Conservation (phyloP, 2,329 filamentous ascomycete genomes). For the Orbilia oligospora region DNA sequence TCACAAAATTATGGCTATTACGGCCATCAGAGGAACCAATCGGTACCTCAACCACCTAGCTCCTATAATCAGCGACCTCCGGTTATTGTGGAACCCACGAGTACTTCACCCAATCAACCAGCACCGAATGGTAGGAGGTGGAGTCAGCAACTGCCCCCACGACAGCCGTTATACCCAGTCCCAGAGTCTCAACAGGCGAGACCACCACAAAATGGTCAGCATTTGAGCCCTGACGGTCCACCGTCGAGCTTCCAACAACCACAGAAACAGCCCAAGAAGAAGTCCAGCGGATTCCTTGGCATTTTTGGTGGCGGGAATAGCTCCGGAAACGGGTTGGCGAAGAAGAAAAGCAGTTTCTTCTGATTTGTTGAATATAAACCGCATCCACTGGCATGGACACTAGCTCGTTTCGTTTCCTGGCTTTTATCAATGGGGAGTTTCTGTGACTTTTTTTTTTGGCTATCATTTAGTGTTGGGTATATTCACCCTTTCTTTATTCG, state of each 20-base stretch:
- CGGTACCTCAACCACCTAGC: constrained; percentile 29
- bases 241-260: constrained; percentile 35
- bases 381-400: background rate
- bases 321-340: constrained; percentile 24
- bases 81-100: constrained; percentile 40
- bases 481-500: background rate
- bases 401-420: background rate
- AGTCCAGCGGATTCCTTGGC: constrained; percentile 46
- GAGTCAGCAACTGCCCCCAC: constrained; percentile 48
- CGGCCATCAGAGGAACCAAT: constrained; percentile 50
- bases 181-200: constrained; percentile 47
- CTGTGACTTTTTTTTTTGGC: background rate
- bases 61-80: constrained; percentile 45
- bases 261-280: constrained; percentile 39
- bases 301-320: constrained; percentile 43
- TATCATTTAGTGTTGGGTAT: constrained; percentile 15
- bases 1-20: constrained; percentile 24
- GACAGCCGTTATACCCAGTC: constrained; percentile 55
- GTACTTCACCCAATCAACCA: background rate
- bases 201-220: constrained; percentile 38
- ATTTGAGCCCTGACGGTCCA: constrained; percentile 32
- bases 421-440: background rate
- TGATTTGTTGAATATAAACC: background rate
- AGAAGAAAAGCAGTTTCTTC: constrained; percentile 59
- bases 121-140: constrained; percentile 14